Evolutionary conservation across 352 stramenopile genomes (phyloP).

Genomic region (Pythium myriotylum): DNA sequence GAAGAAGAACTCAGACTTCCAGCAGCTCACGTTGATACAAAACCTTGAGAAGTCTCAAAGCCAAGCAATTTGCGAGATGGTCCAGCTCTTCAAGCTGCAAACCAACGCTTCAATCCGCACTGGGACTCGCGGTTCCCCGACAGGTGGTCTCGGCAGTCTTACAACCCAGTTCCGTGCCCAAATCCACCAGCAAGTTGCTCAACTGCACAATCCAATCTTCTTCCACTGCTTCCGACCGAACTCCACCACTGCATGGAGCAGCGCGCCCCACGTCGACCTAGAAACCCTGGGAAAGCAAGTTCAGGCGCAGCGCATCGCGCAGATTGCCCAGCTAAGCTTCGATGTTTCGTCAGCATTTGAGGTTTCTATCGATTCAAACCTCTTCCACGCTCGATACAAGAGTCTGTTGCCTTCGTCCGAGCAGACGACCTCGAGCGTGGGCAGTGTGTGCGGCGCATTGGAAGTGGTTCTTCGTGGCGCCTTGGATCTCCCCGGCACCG

Average conservation of each 20-base stretch:
- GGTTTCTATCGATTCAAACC: neutral
- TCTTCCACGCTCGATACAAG: conserved; percentile 20
- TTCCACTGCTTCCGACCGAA: conserved; percentile 30
- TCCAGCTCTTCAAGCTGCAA: neutral
- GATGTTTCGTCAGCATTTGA: conserved; percentile 4
- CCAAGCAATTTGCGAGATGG: conserved; percentile 32
- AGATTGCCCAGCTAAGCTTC: neutral
- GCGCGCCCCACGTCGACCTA: conserved; percentile 4
- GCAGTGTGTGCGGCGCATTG: neutral
- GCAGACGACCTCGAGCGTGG: neutral
- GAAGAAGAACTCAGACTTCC: conserved; percentile 67
- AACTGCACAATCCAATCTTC: conserved; percentile 16
- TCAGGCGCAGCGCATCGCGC: conserved; percentile 17
- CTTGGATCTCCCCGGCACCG: conserved; percentile 1
- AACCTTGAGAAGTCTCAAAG: conserved; percentile 36
- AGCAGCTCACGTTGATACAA: conserved; percentile 39
- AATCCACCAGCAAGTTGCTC: conserved; percentile 16
- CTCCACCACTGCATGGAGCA: conserved; percentile 1
- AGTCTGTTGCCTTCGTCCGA: conserved; percentile 3
- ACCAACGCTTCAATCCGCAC: neutral
- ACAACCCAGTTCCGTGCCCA: conserved; percentile 25
- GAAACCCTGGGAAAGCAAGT: conserved; percentile 23
- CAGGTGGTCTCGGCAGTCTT: conserved; percentile 12
- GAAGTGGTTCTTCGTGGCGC: neutral
- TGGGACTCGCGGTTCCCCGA: neutral